phyloP scores from a whole-genome alignment of 148 eudicot species.

The Vaccinium vitisidaea region DNA sequence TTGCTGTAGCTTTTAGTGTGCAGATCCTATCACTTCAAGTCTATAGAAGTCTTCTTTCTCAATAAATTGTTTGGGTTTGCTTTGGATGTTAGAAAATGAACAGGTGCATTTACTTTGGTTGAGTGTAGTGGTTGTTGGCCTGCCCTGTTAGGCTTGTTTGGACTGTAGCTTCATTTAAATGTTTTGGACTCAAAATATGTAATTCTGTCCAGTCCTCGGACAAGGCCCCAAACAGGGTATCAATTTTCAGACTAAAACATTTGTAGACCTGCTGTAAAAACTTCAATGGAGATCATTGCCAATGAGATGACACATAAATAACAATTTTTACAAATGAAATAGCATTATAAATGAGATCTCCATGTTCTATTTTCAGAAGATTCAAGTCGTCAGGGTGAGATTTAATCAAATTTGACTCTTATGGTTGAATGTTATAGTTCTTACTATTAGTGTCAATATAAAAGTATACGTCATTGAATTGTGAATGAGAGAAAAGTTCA shows the following conservation, averaged over 20 bases:
- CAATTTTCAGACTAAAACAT: too few relatives aligned
- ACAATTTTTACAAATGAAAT: too few relatives aligned
- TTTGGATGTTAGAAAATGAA: background rate
- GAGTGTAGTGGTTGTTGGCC: background rate
- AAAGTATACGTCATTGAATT: background rate
- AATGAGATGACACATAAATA: background rate
- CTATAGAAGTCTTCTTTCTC: background rate
- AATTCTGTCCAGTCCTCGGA: too few relatives aligned
- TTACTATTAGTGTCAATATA: background rate
- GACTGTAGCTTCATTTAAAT: background rate
- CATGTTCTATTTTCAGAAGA: too few relatives aligned
- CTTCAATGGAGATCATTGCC: background rate
- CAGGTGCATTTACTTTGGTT: background rate
- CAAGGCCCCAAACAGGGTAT: too few relatives aligned
- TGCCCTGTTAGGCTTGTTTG: background rate
- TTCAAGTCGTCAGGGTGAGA: too few relatives aligned
- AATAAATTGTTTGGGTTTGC: background rate
- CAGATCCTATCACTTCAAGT: background rate
- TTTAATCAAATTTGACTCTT: background rate
- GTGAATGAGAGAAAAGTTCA: background rate
- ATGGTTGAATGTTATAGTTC: background rate
- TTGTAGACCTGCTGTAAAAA: too few relatives aligned
- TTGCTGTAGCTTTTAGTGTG: background rate
- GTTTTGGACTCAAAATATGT: too few relatives aligned
- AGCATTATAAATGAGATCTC: too few relatives aligned